A percentile compares a stretch with the other conserved stretches of the same genome.
phyloP scores from a whole-genome alignment of 345 rosid genomes.

The Eutrema japonicum region DNA sequence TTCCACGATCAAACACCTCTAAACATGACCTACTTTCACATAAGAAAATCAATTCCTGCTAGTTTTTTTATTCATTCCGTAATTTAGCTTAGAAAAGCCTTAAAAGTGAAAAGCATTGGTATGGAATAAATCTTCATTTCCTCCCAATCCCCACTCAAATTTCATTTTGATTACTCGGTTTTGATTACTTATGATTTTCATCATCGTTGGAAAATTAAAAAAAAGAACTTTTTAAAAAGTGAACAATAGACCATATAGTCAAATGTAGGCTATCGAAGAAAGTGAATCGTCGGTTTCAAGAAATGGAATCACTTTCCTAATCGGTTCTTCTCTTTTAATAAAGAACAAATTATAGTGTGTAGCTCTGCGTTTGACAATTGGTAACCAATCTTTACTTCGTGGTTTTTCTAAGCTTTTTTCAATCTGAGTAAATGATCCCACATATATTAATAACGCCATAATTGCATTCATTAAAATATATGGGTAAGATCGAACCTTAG shows the following conservation, averaged over 20 bases:
- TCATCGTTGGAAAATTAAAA: neutral
- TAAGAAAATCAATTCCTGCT: neutral
- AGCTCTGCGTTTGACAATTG: conserved; percentile 44
- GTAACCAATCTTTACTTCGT: conserved; percentile 33
- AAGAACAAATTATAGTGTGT: neutral
- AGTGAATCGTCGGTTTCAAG: conserved; percentile 38
- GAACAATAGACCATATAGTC: conserved; percentile 30
- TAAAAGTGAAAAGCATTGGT: neutral
- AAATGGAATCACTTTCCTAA: neutral
- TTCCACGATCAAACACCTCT: conserved; percentile 29
- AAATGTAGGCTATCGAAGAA: conserved; percentile 35
- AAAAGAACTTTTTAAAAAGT: neutral
- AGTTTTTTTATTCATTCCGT: neutral
- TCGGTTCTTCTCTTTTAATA: conserved; percentile 17
- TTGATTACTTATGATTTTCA: neutral
- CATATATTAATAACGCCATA: neutral
- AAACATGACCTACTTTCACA: neutral
- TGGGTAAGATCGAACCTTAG: conserved; percentile 6
- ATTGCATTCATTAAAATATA: conserved; percentile 38
- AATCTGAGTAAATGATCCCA: conserved; percentile 22
- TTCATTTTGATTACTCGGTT: neutral
- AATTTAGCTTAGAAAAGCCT: neutral
- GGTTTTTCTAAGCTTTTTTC: neutral
- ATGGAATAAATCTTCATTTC: conserved; percentile 13
- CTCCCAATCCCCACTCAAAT: neutral